A percentile compares a stretch with the other conserved stretches of the same genome.
phyloP scores from a whole-genome alignment of 768 basidiomycete species.

The Boletellus emodensis region DNA sequence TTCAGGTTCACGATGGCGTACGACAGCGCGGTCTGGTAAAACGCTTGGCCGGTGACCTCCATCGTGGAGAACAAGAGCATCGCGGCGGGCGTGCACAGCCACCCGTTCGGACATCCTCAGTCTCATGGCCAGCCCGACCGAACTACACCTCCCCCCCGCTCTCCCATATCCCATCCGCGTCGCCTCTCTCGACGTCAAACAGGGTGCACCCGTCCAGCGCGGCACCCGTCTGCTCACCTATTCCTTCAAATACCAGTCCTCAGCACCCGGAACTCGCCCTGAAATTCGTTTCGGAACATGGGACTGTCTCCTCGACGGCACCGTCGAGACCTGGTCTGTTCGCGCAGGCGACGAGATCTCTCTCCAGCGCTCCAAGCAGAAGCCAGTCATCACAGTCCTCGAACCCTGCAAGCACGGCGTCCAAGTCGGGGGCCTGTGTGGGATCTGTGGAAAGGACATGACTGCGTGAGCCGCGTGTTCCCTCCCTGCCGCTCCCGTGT shows the following conservation, averaged over 20 bases:
- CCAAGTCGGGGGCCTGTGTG: constrained; percentile 89
- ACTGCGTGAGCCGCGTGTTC: constrained; percentile 56
- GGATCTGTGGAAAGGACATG: constrained; percentile 93
- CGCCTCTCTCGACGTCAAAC: constrained; percentile 56
- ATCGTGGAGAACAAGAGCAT: constrained; percentile 70
- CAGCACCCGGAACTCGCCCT: constrained; percentile 42
- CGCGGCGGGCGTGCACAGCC: constrained; percentile 19
- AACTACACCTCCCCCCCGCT: constrained; percentile 68
- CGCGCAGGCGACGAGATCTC: constrained; percentile 63
- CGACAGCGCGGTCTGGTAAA: constrained; percentile 64
- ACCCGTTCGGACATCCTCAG: constrained; percentile 3
- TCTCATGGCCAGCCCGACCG: constrained; percentile 59
- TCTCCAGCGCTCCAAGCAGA: constrained; percentile 52
- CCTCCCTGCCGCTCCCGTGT: constrained; percentile 1
- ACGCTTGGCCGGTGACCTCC: constrained; percentile 72
- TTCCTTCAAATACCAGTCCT: constrained; percentile 62
- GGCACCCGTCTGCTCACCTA: constrained; percentile 82
- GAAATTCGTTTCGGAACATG: constrained; percentile 84
- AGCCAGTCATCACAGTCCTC: constrained; percentile 58
- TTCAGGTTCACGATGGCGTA: constrained; percentile 94
- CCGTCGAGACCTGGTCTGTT: constrained; percentile 66
- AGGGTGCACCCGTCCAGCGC: constrained; percentile 49
- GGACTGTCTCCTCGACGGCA: constrained; percentile 85
- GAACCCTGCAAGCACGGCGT: constrained; percentile 98
- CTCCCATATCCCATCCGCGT: constrained; percentile 88